Evolutionary conservation across 495 filamentous ascomycete genomes (phyloP), one percentile per base, ranked within the genome.

Genomic region (Lepidopterella palustris): DNA sequence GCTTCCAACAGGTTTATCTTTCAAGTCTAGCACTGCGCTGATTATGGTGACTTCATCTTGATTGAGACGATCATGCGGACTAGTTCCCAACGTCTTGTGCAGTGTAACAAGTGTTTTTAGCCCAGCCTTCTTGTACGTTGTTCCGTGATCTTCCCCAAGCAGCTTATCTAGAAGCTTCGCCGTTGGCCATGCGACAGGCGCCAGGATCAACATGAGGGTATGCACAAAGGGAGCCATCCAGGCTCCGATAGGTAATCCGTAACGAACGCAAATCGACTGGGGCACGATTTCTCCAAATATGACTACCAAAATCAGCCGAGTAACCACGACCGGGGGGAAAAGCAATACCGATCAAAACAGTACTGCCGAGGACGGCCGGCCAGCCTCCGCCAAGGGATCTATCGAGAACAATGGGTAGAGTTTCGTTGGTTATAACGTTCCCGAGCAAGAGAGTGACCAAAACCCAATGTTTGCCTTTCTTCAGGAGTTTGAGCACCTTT

Each of bases 1-100:
- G 63, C 79, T 85, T 23, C 89, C 91, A 31, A 98, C 90, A 0
- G 93, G 78, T 72, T 98, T 98, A 64, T 93, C 92, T 71, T 97
- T 98, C 55, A 98, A 76, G 71, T 98, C 93, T 51, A 98, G 77
- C 18, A 97, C 95, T 24, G 92, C 92, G 61, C 87, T 95, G 68
- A 98, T 98, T 70, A 98, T 98, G 47, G 92, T 97, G 63, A 97
- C 93, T 74, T 98, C 93, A 69, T 98, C 93, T 61, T 96, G 86
- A 68, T 95, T 97, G 26, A 98, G 80, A 57, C 95, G 86, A 69
- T 97, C 89, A 20, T 87, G 88, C 11, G 81, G 77, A 24, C 85
- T 87, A 28, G 87, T 84, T 15, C 93, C 93, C 15, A 98, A 74
- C 11, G 87, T 92, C 68, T 90, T 91, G 76, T 98, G 93, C 1